Evolutionary conservation across 2,329 filamentous ascomycete genomes (phyloP), one percentile per base, ranked within the genome.

Genomic region (Calonectria multiphialidica): DNA sequence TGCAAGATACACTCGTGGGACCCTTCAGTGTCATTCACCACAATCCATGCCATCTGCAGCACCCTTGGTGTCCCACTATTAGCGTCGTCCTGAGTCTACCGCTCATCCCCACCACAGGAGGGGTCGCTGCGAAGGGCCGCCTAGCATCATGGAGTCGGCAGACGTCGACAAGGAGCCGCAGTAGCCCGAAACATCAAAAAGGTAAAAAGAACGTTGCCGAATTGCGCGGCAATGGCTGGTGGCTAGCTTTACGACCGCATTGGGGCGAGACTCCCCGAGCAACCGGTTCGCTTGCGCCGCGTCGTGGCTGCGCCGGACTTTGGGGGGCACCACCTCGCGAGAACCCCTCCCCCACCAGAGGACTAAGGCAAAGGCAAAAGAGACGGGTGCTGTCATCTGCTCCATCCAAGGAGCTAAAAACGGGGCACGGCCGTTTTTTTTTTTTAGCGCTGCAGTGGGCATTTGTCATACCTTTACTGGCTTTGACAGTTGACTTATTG

Each of bases 51-150:
- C 30, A 57, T 57, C 53, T 33, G 53, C 53, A 57, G 30, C 53
- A 57, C 53, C 80, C 63, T 81, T 82, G 73, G 88, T 88, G 84
- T 21, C 33, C 53, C 53, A 57, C 53, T n/a, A 25, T 25, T 57
- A 57, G 53, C n/a, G n/a, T n/a, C 53, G 53, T 40, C 53, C 12
- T 15, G n/a, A 57, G 33, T 10, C n/a, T 28, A 21, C 33, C 53
- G 35, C 53, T 57, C 37, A 40, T 13, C 53, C 53, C 53, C 53
- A 57, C 53, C 33, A 57, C 21, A 40, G 33, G 53, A 57, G 53
- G 53, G 53, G 53, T 40, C 23, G 35, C 33, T 18, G 6, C 42
- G 16, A n/a, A 45, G n/a, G 42, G n/a, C 42, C n/a, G 18, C 18
- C 42, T n/a, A 40, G 33, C n/a, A 40, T 25, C n/a, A 21, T 35